phyloP scores from a whole-genome alignment of 257 asterid species.

The Scutellaria minor region DNA sequence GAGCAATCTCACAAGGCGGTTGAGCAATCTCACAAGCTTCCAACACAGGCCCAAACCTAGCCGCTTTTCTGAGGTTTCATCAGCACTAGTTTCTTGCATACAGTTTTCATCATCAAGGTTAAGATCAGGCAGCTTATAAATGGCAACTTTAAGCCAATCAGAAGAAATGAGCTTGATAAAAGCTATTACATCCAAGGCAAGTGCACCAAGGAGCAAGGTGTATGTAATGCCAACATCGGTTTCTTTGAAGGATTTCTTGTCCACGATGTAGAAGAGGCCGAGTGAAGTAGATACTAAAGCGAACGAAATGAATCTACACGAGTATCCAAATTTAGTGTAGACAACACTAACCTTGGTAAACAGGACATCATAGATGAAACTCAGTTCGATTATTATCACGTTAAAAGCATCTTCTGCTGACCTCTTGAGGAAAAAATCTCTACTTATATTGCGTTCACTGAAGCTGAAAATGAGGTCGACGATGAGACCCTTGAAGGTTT shows the following conservation, averaged over 20 bases:
- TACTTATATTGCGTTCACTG: constrained; percentile 45
- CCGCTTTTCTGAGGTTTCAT: neutral
- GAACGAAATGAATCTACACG: constrained; percentile 31
- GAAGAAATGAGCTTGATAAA: constrained; percentile 47
- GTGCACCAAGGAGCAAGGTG: constrained; percentile 53
- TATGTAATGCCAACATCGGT: constrained; percentile 50
- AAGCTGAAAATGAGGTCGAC: constrained; percentile 59
- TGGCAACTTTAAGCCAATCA: constrained; percentile 38
- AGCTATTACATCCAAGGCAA: constrained; percentile 44
- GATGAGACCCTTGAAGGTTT: constrained; percentile 58
- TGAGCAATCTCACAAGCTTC: constrained; percentile 3
- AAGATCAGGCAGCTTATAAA: constrained; percentile 40
- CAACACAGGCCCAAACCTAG: neutral
- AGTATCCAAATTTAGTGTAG: constrained; percentile 31
- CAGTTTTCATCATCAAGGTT: neutral
- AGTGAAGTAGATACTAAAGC: constrained; percentile 38
- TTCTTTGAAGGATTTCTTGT: constrained; percentile 26
- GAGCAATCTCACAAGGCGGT: constrained; percentile 21
- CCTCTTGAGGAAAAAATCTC: constrained; percentile 43
- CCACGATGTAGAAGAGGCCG: constrained; percentile 40
- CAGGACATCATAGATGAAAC: constrained; percentile 57
- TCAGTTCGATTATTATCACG: constrained; percentile 58
- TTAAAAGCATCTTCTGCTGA: constrained; percentile 48
- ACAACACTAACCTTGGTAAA: constrained; percentile 50
- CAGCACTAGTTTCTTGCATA: neutral